Evolutionary conservation across 345 rosid species (phyloP), one percentile per base, ranked within the genome.

Genomic region (Brassica carinata): DNA sequence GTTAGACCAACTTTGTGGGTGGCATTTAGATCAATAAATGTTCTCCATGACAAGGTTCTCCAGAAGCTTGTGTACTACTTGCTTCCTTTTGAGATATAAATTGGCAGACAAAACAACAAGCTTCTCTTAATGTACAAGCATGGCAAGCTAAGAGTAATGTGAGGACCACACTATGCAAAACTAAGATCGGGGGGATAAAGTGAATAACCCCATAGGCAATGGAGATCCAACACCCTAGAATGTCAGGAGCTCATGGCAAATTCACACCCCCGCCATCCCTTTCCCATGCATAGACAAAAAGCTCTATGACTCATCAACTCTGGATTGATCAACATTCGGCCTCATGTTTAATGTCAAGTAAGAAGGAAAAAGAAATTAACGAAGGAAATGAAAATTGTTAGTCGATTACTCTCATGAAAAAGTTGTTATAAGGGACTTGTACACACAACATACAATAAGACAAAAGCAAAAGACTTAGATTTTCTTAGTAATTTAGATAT

Each of bases 241-340:
- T 69, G 72, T 69, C 79, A 80, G 73, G 57, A 70, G 48, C 43
- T 80, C 58, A 76, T 81, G 81, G 84, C 67, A 66, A 71, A 58
- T 71, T 65, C 58, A 4, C 33, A 59, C 4, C 17, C 72, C 77
- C 26, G n/a, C 84, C 84, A 82, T 82, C 71, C 75, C 78, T 77
- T 77, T 77, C 84, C 78, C 81, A 82, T 82, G 78, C 78, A 73
- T 68, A 72, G 74, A 57, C 69, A 77, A 81, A 23, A 23, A 76
- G 15, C 69, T 64, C 62, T 34, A 67, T 74, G 70, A 58, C 59
- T 53, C 58, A 5, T 63, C 34, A 53, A 63, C 77, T 72, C n/a
- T 3, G 5, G 17, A 11, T 64, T 72, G 5, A 64, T 18, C 9
- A 11, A 23, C 26, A 23, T 23, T 23, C 26, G 26, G 26, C 26